These are phyloP conservation scores for Metarhizium sp. DNA, from an alignment of 2,329 filamentous ascomycete genomes.

Conservation along the genomic window DNA sequence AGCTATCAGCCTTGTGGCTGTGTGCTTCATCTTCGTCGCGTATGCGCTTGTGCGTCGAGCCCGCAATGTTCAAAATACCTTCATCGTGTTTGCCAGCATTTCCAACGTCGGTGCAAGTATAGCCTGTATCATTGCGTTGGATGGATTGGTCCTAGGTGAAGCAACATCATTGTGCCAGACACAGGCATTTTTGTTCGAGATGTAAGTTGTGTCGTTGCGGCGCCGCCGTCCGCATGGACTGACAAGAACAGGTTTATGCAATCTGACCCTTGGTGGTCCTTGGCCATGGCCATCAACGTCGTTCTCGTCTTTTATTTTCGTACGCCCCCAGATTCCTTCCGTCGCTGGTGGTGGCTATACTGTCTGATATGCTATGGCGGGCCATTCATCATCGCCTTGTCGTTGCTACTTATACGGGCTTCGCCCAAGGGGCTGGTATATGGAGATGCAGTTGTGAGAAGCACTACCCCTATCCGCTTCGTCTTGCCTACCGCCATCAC, in stretches of 20 bases:
- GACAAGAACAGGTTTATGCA: conserved; percentile 55
- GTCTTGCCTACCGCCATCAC: neutral
- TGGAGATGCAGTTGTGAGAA: conserved; percentile 45
- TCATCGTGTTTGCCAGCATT: conserved; percentile 52
- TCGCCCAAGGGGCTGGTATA: conserved; percentile 33
- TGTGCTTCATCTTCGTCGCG: conserved; percentile 42
- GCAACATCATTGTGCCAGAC: conserved; percentile 50
- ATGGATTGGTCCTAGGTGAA: conserved; percentile 47
- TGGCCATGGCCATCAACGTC: conserved; percentile 77
- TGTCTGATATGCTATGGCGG: conserved; percentile 61
- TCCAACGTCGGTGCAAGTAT: conserved; percentile 50
- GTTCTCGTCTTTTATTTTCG: conserved; percentile 58
- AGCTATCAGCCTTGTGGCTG: conserved; percentile 40
- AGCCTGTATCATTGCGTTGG: conserved; percentile 62
- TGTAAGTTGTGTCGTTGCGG: conserved; percentile 38
- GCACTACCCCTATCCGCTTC: neutral
- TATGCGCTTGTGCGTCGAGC: conserved; percentile 41
- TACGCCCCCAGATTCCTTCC: conserved; percentile 57
- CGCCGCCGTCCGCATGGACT: neutral
- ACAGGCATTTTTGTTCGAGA: conserved; percentile 55
- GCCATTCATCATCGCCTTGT: conserved; percentile 57
- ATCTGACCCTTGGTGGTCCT: conserved; percentile 66
- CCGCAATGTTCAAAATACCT: conserved; percentile 51
- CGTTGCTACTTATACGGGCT: conserved; percentile 48
- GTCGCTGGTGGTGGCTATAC: conserved; percentile 64